Percentiles rank a stretch among this genome's conserved stretches.
phyloP scores from a whole-genome alignment of 2,329 filamentous ascomycete genomes.

The Lachnellula cervina region DNA sequence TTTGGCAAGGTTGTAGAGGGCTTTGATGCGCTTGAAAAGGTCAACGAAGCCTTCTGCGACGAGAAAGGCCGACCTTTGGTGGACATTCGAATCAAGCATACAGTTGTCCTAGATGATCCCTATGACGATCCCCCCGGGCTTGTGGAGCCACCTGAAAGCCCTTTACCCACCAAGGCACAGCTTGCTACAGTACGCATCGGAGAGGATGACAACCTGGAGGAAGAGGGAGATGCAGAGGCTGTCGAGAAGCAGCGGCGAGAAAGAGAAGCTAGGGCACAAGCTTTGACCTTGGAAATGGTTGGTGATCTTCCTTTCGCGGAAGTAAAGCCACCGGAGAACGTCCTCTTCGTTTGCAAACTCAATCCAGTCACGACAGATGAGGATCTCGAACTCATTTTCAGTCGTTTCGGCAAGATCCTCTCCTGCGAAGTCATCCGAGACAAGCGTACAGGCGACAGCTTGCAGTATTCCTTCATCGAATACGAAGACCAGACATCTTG shows the following conservation, averaged over 20 bases:
- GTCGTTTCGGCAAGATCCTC: slow-evolving; percentile 89
- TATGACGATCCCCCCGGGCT: slow-evolving; percentile 77
- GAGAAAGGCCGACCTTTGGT: slow-evolving; percentile 81
- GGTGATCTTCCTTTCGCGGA: slow-evolving; percentile 96
- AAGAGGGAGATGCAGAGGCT: slow-evolving; percentile 70
- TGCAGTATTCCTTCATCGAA: slow-evolving; percentile 98
- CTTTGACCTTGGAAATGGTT: slow-evolving; percentile 94
- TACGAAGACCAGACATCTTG: slow-evolving; percentile 90
- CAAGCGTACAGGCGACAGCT: slow-evolving; percentile 85
- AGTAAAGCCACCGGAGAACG: slow-evolving; percentile 94
- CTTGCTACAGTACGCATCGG: slow-evolving; percentile 87
- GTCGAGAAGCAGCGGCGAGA: slow-evolving; percentile 76
- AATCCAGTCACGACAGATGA: slow-evolving; percentile 96
- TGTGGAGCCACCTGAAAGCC: slow-evolving; percentile 72
- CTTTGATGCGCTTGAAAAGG: slow-evolving; percentile 88
- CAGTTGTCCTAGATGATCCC: slow-evolving; percentile 85
- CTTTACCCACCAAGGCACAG: slow-evolving; percentile 76
- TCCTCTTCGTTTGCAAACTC: slow-evolving; percentile 96
- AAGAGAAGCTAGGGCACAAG: slow-evolving; percentile 87
- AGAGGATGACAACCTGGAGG: slow-evolving; percentile 77
- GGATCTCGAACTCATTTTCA: slow-evolving; percentile 93
- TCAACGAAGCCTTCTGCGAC: slow-evolving; percentile 86
- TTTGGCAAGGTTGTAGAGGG: slow-evolving; percentile 96
- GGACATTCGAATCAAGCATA: slow-evolving; percentile 92
- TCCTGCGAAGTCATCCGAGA: slow-evolving; percentile 96